Evolutionary conservation across 2,329 filamentous ascomycete genomes (phyloP).

Genomic region (Neofusicoccum laricinum): DNA sequence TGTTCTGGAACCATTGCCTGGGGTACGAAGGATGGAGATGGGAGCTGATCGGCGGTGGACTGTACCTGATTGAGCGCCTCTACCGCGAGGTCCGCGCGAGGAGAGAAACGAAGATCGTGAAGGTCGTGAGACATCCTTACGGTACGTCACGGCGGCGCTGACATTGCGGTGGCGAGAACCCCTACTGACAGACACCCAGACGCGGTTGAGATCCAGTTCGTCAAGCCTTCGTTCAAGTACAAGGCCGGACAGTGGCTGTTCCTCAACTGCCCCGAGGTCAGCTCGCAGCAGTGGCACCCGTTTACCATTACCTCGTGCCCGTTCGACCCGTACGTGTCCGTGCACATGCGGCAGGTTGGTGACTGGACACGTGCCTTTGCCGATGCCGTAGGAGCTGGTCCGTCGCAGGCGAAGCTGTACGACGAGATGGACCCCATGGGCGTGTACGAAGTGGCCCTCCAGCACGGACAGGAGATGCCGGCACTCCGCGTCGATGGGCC

Average conservation of each 20-base stretch:
- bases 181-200: constrained; percentile 49
- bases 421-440: constrained; percentile 87
- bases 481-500: constrained; percentile 86
- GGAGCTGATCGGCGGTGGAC: constrained; percentile 80
- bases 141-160: constrained; percentile 52
- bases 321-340: constrained; percentile 88
- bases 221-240: constrained; percentile 94
- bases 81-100: constrained; percentile 87
- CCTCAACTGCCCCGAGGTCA: constrained; percentile 86
- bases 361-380: constrained; percentile 92
- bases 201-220: constrained; percentile 95
- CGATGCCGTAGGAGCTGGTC: constrained; percentile 88
- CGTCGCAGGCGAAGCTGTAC: constrained; percentile 83
- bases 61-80: constrained; percentile 84
- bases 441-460: constrained; percentile 95
- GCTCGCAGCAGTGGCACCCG: constrained; percentile 87
- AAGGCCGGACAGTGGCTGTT: constrained; percentile 99
- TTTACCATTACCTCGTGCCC: constrained; percentile 99
- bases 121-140: constrained; percentile 93
- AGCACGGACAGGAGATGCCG: constrained; percentile 92
- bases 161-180: too few species aligned
- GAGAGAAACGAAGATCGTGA: constrained; percentile 83
- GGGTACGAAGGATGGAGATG: constrained; percentile 97
- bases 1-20: constrained; percentile 89
- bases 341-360: constrained; percentile 93